Percentiles rank a stretch among this genome's conserved stretches.
Evolutionary conservation across 2,329 filamentous ascomycete genomes (phyloP).

Genomic region (Verticillium klebahnii): DNA sequence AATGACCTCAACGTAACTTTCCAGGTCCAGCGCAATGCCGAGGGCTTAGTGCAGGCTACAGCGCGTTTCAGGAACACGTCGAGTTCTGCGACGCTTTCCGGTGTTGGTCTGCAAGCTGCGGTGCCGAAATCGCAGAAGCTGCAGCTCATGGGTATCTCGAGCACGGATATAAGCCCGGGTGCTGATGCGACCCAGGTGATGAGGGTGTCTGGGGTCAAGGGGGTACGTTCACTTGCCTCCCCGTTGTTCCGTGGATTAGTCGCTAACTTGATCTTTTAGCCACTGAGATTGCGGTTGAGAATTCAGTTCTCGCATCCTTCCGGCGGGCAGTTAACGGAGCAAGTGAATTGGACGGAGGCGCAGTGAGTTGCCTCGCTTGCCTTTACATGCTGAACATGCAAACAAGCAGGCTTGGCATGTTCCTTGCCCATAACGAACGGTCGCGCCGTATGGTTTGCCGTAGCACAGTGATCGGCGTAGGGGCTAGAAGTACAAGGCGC

Average conservation of each 20-base stretch:
- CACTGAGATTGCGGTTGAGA: conserved; percentile 79
- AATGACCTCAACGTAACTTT: conserved; percentile 80
- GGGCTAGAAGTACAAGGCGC: not conserved
- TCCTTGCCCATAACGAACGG: not conserved
- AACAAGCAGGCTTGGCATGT: not conserved
- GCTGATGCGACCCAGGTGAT: conserved; percentile 86
- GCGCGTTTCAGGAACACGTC: conserved; percentile 80
- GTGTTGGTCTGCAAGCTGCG: conserved; percentile 84
- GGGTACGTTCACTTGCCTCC: conserved; percentile 59
- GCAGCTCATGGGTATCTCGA: conserved; percentile 86
- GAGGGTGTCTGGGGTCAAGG: conserved; percentile 79
- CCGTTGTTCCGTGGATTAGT: conserved; percentile 10
- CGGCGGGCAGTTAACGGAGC: conserved; percentile 71
- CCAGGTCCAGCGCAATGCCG: conserved; percentile 76
- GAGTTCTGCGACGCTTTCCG: conserved; percentile 59
- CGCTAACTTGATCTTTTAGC: conserved; percentile 42
- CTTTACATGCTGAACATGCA: not conserved
- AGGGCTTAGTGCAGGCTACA: conserved; percentile 73
- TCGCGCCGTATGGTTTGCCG: not conserved
- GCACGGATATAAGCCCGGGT: conserved; percentile 67
- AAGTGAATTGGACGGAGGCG: conserved; percentile 95
- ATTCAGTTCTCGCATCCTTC: conserved; percentile 73
- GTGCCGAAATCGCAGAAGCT: conserved; percentile 96
- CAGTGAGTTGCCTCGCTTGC: conserved; percentile 22
- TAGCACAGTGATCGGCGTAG: not conserved